These are phyloP conservation scores for Sporobolus alterniflorus DNA, from an alignment of 202 grass and related monocot species.

Conservation along the genomic window DNA sequence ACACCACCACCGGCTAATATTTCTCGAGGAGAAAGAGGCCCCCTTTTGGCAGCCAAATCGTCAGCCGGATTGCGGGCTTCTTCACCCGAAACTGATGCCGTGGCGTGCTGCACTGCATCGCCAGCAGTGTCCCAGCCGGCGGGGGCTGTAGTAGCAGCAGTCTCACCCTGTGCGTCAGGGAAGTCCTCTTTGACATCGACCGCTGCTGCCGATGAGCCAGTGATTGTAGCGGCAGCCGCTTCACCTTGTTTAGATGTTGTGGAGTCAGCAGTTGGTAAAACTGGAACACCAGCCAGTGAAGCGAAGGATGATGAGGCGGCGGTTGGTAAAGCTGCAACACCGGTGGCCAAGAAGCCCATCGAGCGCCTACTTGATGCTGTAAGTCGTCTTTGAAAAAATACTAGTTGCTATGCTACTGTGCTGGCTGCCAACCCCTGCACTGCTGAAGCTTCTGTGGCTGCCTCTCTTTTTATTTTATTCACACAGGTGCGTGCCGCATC, in stretches of 20 bases:
- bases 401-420: background rate
- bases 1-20: too few relatives aligned
- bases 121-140: too few relatives aligned
- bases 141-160: background rate
- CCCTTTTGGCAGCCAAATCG: background rate
- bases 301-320: background rate
- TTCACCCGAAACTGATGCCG: background rate
- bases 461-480: background rate
- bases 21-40: slow-evolving; percentile 6
- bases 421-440: background rate
- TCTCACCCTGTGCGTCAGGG: background rate
- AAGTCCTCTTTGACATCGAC: background rate
- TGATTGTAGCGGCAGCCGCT: background rate
- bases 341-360: slow-evolving; percentile 12
- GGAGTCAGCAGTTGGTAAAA: too few relatives aligned
- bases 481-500: background rate
- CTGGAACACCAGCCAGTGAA: background rate
- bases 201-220: background rate
- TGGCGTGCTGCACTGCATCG: background rate
- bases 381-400: background rate
- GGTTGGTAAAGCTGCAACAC: background rate
- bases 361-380: slow-evolving; percentile 25
- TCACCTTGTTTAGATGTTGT: background rate
- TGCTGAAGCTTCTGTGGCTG: background rate
- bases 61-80: background rate